Evolutionary conservation across 768 basidiomycete species (phyloP).

Genomic region (Austroboletus festivus): DNA sequence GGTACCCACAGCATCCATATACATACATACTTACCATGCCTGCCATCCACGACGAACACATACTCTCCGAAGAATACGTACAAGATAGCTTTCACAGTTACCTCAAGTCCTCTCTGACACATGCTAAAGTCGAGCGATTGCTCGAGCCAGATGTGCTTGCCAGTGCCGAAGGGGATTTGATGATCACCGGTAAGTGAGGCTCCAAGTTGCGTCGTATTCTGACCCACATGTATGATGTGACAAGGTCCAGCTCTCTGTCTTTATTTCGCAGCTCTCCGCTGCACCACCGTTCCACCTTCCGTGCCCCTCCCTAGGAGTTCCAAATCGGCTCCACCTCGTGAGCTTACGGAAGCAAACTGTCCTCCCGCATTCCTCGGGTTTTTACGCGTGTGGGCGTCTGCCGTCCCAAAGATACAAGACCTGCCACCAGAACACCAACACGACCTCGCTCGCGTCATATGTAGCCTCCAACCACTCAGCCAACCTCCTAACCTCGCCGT

Average conservation of each 20-base stretch:
- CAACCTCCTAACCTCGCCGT: constrained; percentile 42
- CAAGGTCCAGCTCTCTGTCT: constrained; percentile 77
- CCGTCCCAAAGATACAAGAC: constrained; percentile 61
- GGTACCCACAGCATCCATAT: background rate
- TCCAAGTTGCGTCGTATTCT: background rate
- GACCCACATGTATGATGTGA: background rate
- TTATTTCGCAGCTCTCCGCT: constrained; percentile 80
- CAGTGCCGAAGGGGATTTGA: constrained; percentile 77
- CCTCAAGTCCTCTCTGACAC: constrained; percentile 72
- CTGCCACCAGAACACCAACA: constrained; percentile 67
- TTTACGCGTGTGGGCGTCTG: constrained; percentile 67
- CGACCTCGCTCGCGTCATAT: constrained; percentile 80
- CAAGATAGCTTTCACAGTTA: constrained; percentile 83
- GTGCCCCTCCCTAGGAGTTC: constrained; percentile 68
- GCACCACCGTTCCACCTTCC: constrained; percentile 71
- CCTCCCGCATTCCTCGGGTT: constrained; percentile 66
- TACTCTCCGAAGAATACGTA: constrained; percentile 60
- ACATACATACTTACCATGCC: constrained; percentile 7
- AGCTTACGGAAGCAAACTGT: constrained; percentile 66
- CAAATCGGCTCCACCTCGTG: constrained; percentile 47
- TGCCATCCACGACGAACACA: constrained; percentile 23
- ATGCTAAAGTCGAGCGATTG: constrained; percentile 73
- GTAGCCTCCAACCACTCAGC: constrained; percentile 48
- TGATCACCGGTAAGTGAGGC: constrained; percentile 67
- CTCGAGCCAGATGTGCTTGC: constrained; percentile 71